phyloP scores from a whole-genome alignment of 1,284 basidiomycete species.

The Rhodotorula sp. region DNA sequence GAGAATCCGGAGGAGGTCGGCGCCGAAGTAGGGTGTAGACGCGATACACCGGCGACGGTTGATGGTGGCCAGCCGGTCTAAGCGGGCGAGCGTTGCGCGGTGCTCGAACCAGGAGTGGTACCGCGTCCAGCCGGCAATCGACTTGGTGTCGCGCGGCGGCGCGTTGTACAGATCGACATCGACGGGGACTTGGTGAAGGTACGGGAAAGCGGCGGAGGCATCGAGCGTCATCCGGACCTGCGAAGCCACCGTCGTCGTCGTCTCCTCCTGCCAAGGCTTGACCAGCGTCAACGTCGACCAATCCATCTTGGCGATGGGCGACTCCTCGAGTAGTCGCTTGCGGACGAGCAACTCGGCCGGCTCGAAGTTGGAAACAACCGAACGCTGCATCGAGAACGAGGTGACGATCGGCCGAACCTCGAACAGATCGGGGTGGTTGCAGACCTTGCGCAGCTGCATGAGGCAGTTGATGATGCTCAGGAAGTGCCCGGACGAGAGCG shows the following conservation, averaged over 20 bases:
- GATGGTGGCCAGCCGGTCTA: constrained; percentile 69
- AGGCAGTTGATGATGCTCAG: constrained; percentile 86
- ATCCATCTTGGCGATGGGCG: constrained; percentile 57
- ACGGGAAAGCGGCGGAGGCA: constrained; percentile 59
- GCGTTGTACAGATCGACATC: constrained; percentile 21
- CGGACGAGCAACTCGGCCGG: constrained; percentile 85
- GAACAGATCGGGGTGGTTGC: constrained; percentile 74
- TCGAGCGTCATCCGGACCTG: constrained; percentile 63
- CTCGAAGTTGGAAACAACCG: constrained; percentile 79
- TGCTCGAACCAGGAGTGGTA: constrained; percentile 62
- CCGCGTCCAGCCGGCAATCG: constrained; percentile 67
- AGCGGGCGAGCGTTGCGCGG: constrained; percentile 60
- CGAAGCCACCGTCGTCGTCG: constrained; percentile 59
- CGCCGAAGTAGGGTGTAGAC: constrained; percentile 62
- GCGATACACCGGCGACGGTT: constrained; percentile 71
- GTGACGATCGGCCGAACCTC: constrained; percentile 92
- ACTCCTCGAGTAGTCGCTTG: constrained; percentile 60
- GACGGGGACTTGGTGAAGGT: constrained; percentile 20
- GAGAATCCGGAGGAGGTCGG: constrained; percentile 60
- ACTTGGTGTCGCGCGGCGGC: constrained; percentile 64
- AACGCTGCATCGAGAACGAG: constrained; percentile 80
- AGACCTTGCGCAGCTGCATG: constrained; percentile 85
- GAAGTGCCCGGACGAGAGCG: constrained; percentile 79
- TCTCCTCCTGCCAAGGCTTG: constrained; percentile 52
- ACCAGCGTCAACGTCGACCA: constrained; percentile 66